Conservation (phyloP, 2,329 filamentous ascomycete species). For the Ascochyta pisi region DNA sequence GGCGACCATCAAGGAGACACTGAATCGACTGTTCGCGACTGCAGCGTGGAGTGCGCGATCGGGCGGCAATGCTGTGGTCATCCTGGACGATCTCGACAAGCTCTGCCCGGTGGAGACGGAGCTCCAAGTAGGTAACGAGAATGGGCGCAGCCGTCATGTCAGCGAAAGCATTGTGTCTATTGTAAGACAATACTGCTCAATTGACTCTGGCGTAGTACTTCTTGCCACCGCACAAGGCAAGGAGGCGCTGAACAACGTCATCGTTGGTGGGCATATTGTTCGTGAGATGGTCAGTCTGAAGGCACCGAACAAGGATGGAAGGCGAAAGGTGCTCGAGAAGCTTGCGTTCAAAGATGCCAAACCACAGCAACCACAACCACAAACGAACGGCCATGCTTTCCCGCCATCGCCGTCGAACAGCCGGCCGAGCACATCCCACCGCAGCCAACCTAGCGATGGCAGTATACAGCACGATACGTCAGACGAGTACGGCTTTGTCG, state of each 20-base stretch:
- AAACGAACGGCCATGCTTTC: conserved; percentile 41
- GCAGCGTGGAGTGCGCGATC: conserved; percentile 91
- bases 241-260: conserved; percentile 86
- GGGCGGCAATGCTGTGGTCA: conserved; percentile 81
- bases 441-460: conserved; percentile 51
- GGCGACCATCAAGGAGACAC: conserved; percentile 86
- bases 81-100: conserved; percentile 92
- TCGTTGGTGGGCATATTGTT: conserved; percentile 90
- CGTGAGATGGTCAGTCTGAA: conserved; percentile 89
- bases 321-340: conserved; percentile 82
- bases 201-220: conserved; percentile 81
- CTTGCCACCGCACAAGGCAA: conserved; percentile 92
- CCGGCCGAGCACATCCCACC: conserved; percentile 51
- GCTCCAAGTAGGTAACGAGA: conserved; percentile 90
- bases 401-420: conserved; percentile 58
- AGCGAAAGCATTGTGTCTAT: conserved; percentile 87
- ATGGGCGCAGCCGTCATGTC: conserved; percentile 88
- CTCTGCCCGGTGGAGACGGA: conserved; percentile 94
- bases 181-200: conserved; percentile 81
- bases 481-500: conserved; percentile 65
- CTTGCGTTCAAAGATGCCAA: conserved; percentile 63
- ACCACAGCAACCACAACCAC: conserved; percentile 23
- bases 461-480: conserved; percentile 48
- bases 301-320: conserved; percentile 89
- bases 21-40: conserved; percentile 83